These are phyloP conservation scores for Syzygium jambos DNA, from an alignment of 345 rosid species.

Conservation along the genomic window DNA sequence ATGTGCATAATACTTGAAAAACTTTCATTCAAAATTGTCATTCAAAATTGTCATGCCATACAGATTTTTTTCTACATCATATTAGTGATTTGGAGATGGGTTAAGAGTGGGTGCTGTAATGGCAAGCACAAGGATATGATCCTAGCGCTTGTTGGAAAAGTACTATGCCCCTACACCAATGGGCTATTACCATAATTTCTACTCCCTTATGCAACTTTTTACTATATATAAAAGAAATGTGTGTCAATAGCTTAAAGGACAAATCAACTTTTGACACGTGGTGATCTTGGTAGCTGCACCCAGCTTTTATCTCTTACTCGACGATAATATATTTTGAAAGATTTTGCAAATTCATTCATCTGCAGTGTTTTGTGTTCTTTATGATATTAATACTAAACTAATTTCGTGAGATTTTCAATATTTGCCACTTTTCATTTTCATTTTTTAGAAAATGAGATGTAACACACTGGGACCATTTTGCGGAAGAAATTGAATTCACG, in stretches of 20 bases:
- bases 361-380: neutral
- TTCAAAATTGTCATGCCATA: too few relatives aligned
- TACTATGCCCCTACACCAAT: too few relatives aligned
- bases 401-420: neutral
- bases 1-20: too few relatives aligned
- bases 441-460: neutral
- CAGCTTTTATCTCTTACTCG: neutral
- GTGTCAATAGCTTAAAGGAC: neutral
- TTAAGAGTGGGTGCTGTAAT: too few relatives aligned
- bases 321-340: neutral
- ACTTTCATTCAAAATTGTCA: too few relatives aligned
- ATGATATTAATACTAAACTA: too few relatives aligned
- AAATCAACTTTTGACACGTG: neutral
- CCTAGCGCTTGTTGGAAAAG: neutral
- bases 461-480: neutral
- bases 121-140: neutral
- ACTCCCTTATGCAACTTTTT: neutral
- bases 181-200: neutral
- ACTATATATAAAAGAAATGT: neutral
- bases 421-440: neutral
- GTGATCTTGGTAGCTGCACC: neutral
- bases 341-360: neutral
- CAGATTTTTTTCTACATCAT: too few relatives aligned
- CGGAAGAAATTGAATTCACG: neutral
- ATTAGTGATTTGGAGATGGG: too few relatives aligned